These are phyloP conservation scores for Verticillium dahliae DNA, from an alignment of 2,329 filamentous ascomycete species.

Conservation along the genomic window DNA sequence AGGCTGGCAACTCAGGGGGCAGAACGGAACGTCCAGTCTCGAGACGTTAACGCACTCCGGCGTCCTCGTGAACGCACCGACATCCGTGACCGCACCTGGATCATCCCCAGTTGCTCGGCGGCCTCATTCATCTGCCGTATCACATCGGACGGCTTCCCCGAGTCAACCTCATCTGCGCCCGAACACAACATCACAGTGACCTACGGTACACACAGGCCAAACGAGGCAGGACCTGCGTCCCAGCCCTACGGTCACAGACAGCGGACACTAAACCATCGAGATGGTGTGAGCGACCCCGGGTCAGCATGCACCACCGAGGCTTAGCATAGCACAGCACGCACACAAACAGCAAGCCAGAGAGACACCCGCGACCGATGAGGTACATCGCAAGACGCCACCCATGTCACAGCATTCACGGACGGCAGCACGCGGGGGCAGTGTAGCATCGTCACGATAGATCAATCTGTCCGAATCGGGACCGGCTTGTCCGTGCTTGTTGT, in stretches of 20 bases:
- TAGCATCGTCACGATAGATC: not conserved
- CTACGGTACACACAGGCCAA: too few species aligned
- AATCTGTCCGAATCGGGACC: not conserved
- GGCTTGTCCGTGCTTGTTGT: not conserved
- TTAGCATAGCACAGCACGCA: not conserved
- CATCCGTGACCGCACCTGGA: too few species aligned
- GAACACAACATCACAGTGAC: too few species aligned
- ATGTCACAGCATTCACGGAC: not conserved
- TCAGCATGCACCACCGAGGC: not conserved
- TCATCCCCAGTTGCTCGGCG: too few species aligned
- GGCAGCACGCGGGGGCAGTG: not conserved
- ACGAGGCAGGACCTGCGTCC: not conserved
- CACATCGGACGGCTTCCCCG: too few species aligned
- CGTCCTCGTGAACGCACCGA: too few species aligned
- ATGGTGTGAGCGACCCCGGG: not conserved
- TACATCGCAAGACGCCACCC: not conserved
- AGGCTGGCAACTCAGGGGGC: too few species aligned
- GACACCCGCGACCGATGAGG: not conserved
- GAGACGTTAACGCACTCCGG: too few species aligned
- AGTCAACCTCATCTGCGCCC: too few species aligned
- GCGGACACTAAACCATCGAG: not conserved
- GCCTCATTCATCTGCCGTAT: too few species aligned
- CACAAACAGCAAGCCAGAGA: too few species aligned
- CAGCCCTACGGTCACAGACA: not conserved
- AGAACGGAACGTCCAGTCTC: too few species aligned